These are phyloP conservation scores for Picocystis sp. DNA, from an alignment of 163 green algal species.

Conservation along the genomic window DNA sequence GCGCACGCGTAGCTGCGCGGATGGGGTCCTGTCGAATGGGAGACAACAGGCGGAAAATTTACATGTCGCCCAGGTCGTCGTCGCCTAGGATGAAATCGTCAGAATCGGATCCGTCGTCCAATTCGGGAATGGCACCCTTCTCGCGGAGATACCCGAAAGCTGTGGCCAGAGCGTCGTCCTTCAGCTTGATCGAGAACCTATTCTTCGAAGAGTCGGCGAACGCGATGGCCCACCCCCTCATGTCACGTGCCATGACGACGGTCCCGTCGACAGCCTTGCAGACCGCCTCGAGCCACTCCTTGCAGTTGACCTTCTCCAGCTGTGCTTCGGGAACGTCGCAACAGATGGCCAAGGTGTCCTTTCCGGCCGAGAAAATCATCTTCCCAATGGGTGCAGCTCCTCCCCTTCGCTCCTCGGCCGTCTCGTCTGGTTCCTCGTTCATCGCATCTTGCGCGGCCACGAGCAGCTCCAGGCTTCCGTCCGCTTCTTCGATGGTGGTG, in stretches of 20 bases:
- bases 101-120: slow-evolving; percentile 5
- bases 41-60: too few relatives aligned
- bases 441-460: slow-evolving; percentile 45
- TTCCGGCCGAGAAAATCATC: slow-evolving; percentile 50
- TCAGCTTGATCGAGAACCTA: slow-evolving; percentile 61
- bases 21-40: too few relatives aligned
- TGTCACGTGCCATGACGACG: slow-evolving; percentile 18
- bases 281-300: slow-evolving; percentile 43
- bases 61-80: too few relatives aligned
- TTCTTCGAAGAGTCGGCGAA: too few relatives aligned
- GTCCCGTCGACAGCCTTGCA: slow-evolving; percentile 20
- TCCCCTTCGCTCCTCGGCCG: slow-evolving; percentile 66
- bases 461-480: slow-evolving; percentile 48
- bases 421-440: slow-evolving; percentile 54
- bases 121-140: slow-evolving; percentile 48
- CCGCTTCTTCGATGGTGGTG: slow-evolving; percentile 38
- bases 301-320: slow-evolving; percentile 26
- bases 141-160: slow-evolving; percentile 49
- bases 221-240: too few relatives aligned
- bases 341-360: slow-evolving; percentile 42
- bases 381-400: slow-evolving; percentile 43
- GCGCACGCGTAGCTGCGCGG: too few relatives aligned
- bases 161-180: slow-evolving; percentile 41
- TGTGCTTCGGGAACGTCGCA: slow-evolving; percentile 51
- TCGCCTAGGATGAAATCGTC: not conserved